phyloP scores from a whole-genome alignment of 768 basidiomycete species.

The Rhizopogon salebrosus region DNA sequence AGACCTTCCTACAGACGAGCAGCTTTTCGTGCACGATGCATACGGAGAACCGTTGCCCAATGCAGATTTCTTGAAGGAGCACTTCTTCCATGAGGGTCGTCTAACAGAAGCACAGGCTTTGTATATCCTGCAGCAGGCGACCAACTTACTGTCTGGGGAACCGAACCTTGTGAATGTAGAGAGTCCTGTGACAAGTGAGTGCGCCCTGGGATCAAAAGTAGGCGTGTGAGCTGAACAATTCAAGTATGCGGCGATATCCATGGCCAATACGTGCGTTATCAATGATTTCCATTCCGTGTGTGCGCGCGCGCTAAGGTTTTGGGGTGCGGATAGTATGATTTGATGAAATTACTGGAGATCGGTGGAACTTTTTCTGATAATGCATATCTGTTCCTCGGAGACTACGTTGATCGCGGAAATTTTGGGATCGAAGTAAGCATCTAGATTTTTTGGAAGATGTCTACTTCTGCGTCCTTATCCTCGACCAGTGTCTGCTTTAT shows the following conservation, averaged over 20 bases:
- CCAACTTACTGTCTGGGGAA: conserved; percentile 64
- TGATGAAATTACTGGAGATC: conserved; percentile 97
- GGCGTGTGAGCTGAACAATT: conserved; percentile 7
- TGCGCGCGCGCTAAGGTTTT: neutral
- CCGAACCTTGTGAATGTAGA: conserved; percentile 83
- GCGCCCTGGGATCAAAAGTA: neutral
- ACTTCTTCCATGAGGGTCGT: conserved; percentile 85
- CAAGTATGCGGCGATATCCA: conserved; percentile 96
- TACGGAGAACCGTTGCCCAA: conserved; percentile 61
- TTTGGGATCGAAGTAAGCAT: conserved; percentile 70
- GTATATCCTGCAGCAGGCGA: conserved; percentile 68
- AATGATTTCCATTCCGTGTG: neutral
- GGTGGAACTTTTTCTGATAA: conserved; percentile 84
- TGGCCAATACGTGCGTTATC: conserved; percentile 80
- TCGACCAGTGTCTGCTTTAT: conserved; percentile 76
- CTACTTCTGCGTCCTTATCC: neutral
- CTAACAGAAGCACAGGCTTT: conserved; percentile 82
- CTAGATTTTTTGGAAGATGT: neutral
- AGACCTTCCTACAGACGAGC: conserved; percentile 61
- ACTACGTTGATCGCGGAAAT: conserved; percentile 96
- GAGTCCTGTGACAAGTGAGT: conserved; percentile 87
- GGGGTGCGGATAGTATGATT: conserved; percentile 65
- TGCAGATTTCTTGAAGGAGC: conserved; percentile 74
- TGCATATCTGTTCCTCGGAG: conserved; percentile 89
- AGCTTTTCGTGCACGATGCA: conserved; percentile 58